phyloP scores from a whole-genome alignment of 2,329 filamentous ascomycete genomes.

The Colletotrichum sp. region DNA sequence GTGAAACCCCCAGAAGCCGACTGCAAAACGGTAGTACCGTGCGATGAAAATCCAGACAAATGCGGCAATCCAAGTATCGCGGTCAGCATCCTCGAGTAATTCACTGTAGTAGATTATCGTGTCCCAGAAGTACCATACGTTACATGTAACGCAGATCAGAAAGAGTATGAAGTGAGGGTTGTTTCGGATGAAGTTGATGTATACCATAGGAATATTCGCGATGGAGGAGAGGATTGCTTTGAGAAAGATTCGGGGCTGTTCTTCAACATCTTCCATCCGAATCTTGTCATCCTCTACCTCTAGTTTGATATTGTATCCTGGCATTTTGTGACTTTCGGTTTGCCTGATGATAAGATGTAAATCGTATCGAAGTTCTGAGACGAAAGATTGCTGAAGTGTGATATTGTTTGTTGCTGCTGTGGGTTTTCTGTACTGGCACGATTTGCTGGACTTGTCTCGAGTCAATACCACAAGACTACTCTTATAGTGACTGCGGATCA shows the following conservation, averaged over 20 bases:
- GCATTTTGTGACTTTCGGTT: not conserved
- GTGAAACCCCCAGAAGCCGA: slow-evolving; percentile 22
- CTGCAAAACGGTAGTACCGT: not conserved
- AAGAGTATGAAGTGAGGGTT: not conserved
- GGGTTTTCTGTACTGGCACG: not conserved
- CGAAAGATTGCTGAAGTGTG: not conserved
- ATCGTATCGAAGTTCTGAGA: not conserved
- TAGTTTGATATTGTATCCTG: not conserved
- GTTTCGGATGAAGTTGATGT: not conserved
- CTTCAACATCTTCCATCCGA: not conserved
- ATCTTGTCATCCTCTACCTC: not conserved
- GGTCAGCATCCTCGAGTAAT: not conserved
- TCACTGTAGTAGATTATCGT: not conserved
- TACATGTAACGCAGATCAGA: not conserved
- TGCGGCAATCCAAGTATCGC: not conserved
- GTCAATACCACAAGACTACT: not conserved
- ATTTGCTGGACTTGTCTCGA: not conserved
- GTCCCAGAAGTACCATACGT: not conserved
- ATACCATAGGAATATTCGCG: not conserved
- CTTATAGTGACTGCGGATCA: not conserved
- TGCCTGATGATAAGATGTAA: not conserved
- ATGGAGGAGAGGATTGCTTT: not conserved
- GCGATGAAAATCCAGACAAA: not conserved
- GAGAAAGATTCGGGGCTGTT: not conserved
- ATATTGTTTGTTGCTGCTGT: not conserved